These are phyloP conservation scores for Mortierella sp. DNA, from an alignment of 371 early-diverging fungal genomes.

Conservation along the genomic window DNA sequence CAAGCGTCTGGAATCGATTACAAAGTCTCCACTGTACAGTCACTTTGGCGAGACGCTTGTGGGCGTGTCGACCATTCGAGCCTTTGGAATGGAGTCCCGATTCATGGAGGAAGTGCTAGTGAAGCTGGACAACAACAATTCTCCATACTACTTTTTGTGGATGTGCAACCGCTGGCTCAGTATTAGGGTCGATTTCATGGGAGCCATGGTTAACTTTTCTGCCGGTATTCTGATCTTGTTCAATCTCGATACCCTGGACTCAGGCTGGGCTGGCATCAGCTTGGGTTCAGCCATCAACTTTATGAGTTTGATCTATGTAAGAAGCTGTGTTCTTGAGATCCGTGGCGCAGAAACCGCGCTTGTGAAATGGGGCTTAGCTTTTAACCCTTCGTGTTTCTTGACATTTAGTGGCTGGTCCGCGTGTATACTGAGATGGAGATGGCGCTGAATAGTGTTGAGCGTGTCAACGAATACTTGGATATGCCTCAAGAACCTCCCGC, in stretches of 20 bases:
- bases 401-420: constrained; percentile 54
- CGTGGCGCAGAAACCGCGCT: too few species aligned
- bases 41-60: constrained; percentile 79
- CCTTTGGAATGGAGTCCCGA: constrained; percentile 72
- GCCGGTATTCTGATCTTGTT: constrained; percentile 59
- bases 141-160: constrained; percentile 80
- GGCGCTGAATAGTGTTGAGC: constrained; percentile 77
- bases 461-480: constrained; percentile 67
- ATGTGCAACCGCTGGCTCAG: constrained; percentile 87
- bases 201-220: constrained; percentile 72
- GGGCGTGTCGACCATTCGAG: constrained; percentile 81
- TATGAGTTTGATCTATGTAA: constrained; percentile 62
- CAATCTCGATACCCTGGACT: constrained; percentile 60
- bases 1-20: constrained; percentile 82
- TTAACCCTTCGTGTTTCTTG: too few species aligned
- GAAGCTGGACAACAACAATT: constrained; percentile 68
- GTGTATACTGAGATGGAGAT: constrained; percentile 69
- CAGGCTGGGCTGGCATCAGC: constrained; percentile 81
- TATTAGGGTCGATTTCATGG: constrained; percentile 73
- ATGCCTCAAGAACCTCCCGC: constrained; percentile 71
- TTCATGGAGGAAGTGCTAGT: constrained; percentile 66
- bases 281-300: constrained; percentile 80
- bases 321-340: neutral
- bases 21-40: constrained; percentile 81
- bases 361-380: too few species aligned